phyloP scores from a whole-genome alignment of 768 basidiomycete species.

The Russula sp. region DNA sequence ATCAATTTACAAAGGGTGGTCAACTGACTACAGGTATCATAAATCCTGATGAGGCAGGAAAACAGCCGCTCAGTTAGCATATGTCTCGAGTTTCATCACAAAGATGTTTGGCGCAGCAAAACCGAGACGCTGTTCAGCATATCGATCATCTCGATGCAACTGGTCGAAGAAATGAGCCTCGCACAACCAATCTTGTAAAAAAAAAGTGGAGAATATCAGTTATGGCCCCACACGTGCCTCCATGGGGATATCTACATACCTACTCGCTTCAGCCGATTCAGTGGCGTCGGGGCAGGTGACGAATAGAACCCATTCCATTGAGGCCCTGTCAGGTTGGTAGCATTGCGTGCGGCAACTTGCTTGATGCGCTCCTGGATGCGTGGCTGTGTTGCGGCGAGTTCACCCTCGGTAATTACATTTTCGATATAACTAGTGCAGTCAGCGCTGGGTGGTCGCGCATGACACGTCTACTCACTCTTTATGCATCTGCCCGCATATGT shows the following conservation, averaged over 20 bases:
- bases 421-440: conserved; percentile 58
- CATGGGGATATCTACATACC: conserved; percentile 45
- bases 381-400: conserved; percentile 56
- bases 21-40: neutral
- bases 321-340: conserved; percentile 33
- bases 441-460: conserved; percentile 17
- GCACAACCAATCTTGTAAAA: conserved; percentile 65
- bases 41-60: neutral
- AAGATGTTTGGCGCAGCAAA: conserved; percentile 79
- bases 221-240: neutral
- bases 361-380: conserved; percentile 72
- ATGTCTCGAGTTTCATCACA: conserved; percentile 61
- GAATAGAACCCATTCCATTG: conserved; percentile 48
- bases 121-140: conserved; percentile 59
- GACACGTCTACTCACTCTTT: conserved; percentile 56
- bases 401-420: conserved; percentile 60
- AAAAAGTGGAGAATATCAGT: conserved; percentile 1
- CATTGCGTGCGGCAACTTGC: conserved; percentile 50
- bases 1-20: neutral
- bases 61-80: conserved; percentile 11
- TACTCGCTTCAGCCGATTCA: conserved; percentile 56
- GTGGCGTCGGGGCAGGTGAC: conserved; percentile 43
- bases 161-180: conserved; percentile 71
- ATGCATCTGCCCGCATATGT: conserved; percentile 70
- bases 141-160: conserved; percentile 56